Evolutionary conservation across 257 asterid genomes (phyloP).

Genomic region (Petunia secreta): DNA sequence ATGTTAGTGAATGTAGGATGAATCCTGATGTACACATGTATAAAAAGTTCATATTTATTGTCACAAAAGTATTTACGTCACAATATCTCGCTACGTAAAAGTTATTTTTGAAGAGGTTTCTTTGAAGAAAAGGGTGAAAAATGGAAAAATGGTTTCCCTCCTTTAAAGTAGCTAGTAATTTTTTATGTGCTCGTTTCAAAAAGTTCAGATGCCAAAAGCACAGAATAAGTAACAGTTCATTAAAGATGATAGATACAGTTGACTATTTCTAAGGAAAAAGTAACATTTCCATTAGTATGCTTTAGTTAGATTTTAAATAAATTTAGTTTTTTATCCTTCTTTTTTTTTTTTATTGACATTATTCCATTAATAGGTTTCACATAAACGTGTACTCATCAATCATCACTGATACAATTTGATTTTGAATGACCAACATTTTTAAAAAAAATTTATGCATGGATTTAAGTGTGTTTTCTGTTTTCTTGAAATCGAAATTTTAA

Average conservation of each 20-base stretch:
- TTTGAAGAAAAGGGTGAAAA: not conserved
- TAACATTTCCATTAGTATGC: not conserved
- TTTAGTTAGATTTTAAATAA: no score
- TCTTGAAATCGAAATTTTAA: no score
- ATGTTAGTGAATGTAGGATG: no score
- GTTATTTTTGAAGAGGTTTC: not conserved
- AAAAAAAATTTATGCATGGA: no score
- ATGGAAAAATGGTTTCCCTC: not conserved
- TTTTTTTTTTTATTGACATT: not conserved
- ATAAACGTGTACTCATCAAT: no score
- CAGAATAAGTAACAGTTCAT: constrained; percentile 25
- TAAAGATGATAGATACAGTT: constrained; percentile 1
- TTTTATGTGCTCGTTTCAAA: not conserved
- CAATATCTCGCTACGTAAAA: not conserved
- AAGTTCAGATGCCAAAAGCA: not conserved
- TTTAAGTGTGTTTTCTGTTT: no score
- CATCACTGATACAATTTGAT: no score
- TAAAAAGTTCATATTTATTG: not conserved
- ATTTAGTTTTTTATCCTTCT: not conserved
- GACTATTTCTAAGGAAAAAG: constrained; percentile 18
- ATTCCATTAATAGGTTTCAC: no score
- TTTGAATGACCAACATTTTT: no score
- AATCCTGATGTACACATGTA: not conserved
- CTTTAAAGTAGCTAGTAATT: not conserved
- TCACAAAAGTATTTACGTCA: not conserved